Evolutionary conservation across 2,329 filamentous ascomycete genomes (phyloP).

Genomic region (Byssochlamys sp.): DNA sequence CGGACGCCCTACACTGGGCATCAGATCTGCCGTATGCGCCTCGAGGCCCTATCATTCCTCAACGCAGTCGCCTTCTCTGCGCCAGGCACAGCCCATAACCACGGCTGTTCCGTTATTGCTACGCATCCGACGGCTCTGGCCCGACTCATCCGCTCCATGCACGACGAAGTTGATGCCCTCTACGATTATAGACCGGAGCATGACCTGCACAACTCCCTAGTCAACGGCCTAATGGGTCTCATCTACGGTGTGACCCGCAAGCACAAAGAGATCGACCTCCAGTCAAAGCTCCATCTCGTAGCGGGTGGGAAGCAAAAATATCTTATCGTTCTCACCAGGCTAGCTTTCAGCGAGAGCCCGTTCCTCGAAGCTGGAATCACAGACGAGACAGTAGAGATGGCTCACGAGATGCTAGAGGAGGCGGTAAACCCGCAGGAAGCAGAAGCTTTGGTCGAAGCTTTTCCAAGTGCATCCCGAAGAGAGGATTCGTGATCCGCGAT

Average conservation of each 20-base stretch:
- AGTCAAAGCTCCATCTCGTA: constrained; percentile 59
- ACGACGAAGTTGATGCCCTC: constrained; percentile 58
- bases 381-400: constrained; percentile 67
- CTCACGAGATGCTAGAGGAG: constrained; percentile 70
- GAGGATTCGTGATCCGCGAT: constrained; percentile 12
- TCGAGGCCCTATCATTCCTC: constrained; percentile 37
- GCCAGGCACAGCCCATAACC: constrained; percentile 51
- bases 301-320: constrained; percentile 72
- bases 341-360: constrained; percentile 76
- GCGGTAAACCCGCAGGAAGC: constrained; percentile 71
- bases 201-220: constrained; percentile 39
- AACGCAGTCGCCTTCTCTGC: constrained; percentile 32
- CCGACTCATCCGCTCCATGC: constrained; percentile 63
- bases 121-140: constrained; percentile 61
- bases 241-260: constrained; percentile 50
- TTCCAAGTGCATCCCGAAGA: constrained; percentile 28
- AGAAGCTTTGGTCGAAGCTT: constrained; percentile 46
- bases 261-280: constrained; percentile 59
- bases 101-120: constrained; percentile 55
- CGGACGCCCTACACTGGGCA: constrained; percentile 27
- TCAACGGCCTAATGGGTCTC: constrained; percentile 54
- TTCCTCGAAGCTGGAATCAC: constrained; percentile 69
- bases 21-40: constrained; percentile 34
- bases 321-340: constrained; percentile 64
- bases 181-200: constrained; percentile 44